Base-by-base conservation (phyloP, 2,329 filamentous ascomycete genomes). In the Emydomyces testavorans region DNA sequence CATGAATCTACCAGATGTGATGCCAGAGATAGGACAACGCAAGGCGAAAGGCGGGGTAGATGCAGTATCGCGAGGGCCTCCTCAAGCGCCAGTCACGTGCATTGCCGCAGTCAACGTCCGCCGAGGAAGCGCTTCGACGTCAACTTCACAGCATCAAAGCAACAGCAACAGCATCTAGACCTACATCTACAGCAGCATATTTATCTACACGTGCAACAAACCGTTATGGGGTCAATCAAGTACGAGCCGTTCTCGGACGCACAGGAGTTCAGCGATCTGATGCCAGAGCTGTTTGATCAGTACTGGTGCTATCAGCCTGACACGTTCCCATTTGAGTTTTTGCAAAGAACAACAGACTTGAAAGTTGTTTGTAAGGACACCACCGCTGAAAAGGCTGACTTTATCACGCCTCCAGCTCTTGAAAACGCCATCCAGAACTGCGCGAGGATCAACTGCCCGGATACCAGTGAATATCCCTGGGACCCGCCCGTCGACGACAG, bases 311-410 rank as follows among this genome's bases (percentile, higher is more conserved):
- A 28, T 6, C 6, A 6, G 11, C 26, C 26, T 6, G 26, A 28
- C 11, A 11, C 11, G 40, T 26, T 43, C 40, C 24, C 31, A 37
- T 49, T 49, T 26, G 31, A 37, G 26, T 49, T 18, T 8, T 16
- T 49, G 39, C 47, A 49, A 20, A 36, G 20, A 38, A 49, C 39
- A 21, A 8, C n/a, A 34, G 45, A 34, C 28, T 44, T 49, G 47
- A 23, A 49, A 43, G 29, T 49, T 20, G 39, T 44, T 28, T 49
- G 47, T 23, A 49, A 44, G 39, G 39, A 49, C 32, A 38, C 31
- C 16, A 49, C 47, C 36, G 29, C 15, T 7, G 47, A 49, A 37
- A 24, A 44, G 20, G 31, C 37, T 43, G 26, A 15, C 15, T 35
- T 49, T 38, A 18, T 31, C 6, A 28, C 26, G 11, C 26, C 26